A percentile compares a stretch with the other conserved stretches of the same genome.
Evolutionary conservation across 306 rosid species (phyloP).

Genomic region (Canavalia ensiformis): DNA sequence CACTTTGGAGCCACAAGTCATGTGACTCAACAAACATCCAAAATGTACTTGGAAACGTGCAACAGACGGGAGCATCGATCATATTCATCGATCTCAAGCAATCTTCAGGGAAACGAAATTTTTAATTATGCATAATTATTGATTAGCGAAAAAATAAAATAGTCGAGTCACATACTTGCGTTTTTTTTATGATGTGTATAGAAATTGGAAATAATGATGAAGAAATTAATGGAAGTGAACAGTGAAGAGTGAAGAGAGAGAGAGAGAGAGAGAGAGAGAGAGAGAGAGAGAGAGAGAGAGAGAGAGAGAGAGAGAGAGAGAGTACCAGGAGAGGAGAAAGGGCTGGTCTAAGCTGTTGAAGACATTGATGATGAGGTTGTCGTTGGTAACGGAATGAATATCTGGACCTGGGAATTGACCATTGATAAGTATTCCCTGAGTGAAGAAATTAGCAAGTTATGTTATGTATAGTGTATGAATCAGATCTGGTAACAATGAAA

Average conservation of each 20-base stretch:
- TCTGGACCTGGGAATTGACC: conserved; percentile 99
- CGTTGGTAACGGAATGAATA: conserved; percentile 92
- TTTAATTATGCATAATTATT: background rate
- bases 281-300: background rate
- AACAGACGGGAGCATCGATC: conserved; percentile 13
- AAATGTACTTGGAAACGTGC: conserved; percentile 19
- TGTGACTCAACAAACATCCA: conserved; percentile 42
- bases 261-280: background rate
- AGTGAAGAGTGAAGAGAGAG: too few species aligned
- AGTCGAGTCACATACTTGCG: background rate
- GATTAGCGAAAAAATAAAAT: background rate
- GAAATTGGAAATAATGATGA: background rate
- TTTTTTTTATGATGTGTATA: background rate
- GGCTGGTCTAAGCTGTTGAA: conserved; percentile 88
- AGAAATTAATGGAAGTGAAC: too few species aligned
- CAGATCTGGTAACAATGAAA: conserved; percentile 18
- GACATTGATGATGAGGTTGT: conserved; percentile 94
- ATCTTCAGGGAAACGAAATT: background rate
- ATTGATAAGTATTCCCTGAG: conserved; percentile 89
- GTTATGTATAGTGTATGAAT: background rate
- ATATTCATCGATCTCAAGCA: background rate
- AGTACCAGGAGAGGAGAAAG: conserved; percentile 88
- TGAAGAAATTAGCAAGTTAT: background rate
- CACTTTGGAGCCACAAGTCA: conserved; percentile 1
- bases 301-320: background rate